A percentile compares a stretch with the other conserved stretches of the same genome.
These are phyloP conservation scores for Microbotryomycetes sp. DNA, from an alignment of 1,284 basidiomycete genomes.

Conservation along the genomic window DNA sequence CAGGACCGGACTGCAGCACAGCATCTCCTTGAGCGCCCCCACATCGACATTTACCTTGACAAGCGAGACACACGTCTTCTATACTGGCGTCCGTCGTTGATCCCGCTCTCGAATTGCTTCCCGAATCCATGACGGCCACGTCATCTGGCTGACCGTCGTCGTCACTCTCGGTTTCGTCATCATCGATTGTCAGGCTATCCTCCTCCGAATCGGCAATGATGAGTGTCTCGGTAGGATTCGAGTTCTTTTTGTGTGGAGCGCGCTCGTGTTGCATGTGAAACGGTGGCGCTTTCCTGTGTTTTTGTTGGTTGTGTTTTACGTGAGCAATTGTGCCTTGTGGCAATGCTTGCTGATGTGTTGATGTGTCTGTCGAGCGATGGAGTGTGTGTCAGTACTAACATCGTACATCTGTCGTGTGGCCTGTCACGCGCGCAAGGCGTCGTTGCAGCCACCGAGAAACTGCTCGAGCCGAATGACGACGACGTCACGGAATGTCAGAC, in stretches of 20 bases:
- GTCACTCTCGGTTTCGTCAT: neutral
- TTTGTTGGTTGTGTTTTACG: neutral
- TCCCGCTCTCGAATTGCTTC: neutral
- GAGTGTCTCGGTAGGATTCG: neutral
- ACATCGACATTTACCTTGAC: slow-evolving; percentile 5
- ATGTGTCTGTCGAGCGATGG: too few species aligned
- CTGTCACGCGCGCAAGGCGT: too few species aligned
- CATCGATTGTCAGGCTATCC: neutral
- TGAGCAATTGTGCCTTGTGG: too few species aligned
- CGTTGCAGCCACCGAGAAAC: too few species aligned
- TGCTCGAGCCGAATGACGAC: too few species aligned
- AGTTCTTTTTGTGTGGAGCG: neutral
- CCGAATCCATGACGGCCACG: neutral
- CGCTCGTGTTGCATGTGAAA: too few species aligned
- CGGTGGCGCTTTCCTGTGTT: neutral
- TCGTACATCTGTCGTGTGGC: too few species aligned
- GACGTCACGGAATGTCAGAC: too few species aligned
- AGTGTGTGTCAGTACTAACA: too few species aligned
- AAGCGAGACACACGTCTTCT: slow-evolving; percentile 9
- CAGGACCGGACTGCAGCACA: neutral
- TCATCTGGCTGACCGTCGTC: neutral
- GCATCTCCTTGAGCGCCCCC: slow-evolving; percentile 4
- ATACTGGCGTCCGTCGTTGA: neutral
- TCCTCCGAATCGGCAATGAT: neutral
- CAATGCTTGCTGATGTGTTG: too few species aligned